Percentiles rank a stretch among this genome's conserved stretches.
Evolutionary conservation across 148 eudicot genomes (phyloP).

Genomic region (Rhododendron henanense): DNA sequence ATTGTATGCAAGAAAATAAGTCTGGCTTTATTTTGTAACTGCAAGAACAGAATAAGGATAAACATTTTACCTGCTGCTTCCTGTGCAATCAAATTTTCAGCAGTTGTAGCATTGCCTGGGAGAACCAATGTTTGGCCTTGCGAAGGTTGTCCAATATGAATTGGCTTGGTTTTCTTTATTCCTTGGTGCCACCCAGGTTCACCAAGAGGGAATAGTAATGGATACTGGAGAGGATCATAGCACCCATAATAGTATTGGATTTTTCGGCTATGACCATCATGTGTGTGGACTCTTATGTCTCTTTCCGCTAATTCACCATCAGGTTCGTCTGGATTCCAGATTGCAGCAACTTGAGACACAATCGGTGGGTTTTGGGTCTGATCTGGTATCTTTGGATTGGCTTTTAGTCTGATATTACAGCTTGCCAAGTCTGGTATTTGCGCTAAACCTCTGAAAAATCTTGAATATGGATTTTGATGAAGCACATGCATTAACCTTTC

Average conservation of each 20-base stretch:
- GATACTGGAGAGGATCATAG: background rate
- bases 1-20: too few relatives aligned
- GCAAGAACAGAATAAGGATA: too few relatives aligned
- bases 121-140: too few relatives aligned
- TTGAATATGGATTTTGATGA: background rate
- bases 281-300: background rate
- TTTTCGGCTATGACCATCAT: background rate
- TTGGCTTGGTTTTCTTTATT: background rate
- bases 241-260: background rate
- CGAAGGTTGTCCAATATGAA: accelerated
- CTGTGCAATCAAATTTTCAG: background rate
- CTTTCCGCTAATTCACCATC: too few relatives aligned
- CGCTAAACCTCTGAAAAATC: background rate
- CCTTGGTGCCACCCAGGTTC: background rate
- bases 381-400: background rate
- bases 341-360: background rate
- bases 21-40: too few relatives aligned
- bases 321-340: background rate
- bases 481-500: too few relatives aligned
- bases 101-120: background rate
- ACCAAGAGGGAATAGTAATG: background rate
- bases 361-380: background rate
- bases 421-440: background rate
- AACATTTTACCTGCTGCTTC: background rate
- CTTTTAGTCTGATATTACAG: background rate